Conservation (phyloP, 768 basidiomycete genomes). For the Tricholoma terreum region DNA sequence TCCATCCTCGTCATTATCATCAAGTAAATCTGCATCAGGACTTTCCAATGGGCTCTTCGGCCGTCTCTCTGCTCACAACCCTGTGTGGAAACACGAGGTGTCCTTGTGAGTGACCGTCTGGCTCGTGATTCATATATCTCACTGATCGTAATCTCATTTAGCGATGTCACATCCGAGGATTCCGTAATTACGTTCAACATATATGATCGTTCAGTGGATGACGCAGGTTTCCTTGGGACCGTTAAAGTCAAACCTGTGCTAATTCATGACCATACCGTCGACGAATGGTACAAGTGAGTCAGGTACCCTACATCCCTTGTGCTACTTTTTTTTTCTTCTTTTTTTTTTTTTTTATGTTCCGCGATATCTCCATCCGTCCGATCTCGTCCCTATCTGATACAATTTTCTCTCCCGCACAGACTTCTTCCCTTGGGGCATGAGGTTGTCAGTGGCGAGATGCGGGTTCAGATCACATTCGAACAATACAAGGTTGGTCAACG, state of each 20-base stretch:
- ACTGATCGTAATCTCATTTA: slow-evolving; percentile 34
- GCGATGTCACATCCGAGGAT: slow-evolving; percentile 90
- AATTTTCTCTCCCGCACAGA: slow-evolving; percentile 37
- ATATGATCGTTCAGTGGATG: slow-evolving; percentile 82
- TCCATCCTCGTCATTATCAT: slow-evolving; percentile 35
- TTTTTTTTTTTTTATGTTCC: slow-evolving; percentile 6
- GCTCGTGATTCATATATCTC: slow-evolving; percentile 2
- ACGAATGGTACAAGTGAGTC: slow-evolving; percentile 95
- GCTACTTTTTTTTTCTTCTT: too few species aligned
- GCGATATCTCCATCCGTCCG: slow-evolving; percentile 13
- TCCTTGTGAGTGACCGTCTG: slow-evolving; percentile 72
- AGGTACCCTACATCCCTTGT: slow-evolving; percentile 5
- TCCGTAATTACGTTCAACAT: slow-evolving; percentile 85
- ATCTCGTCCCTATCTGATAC: slow-evolving; percentile 11
- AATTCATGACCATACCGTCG: slow-evolving; percentile 90
- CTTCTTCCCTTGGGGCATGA: slow-evolving; percentile 77
- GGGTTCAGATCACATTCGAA: slow-evolving; percentile 92
- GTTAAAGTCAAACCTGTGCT: slow-evolving; percentile 89
- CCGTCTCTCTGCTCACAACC: slow-evolving; percentile 75
- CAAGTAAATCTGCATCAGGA: slow-evolving; percentile 30
- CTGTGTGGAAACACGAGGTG: slow-evolving; percentile 99
- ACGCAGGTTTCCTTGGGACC: slow-evolving; percentile 87
- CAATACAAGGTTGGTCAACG: slow-evolving; percentile 72
- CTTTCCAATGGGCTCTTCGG: slow-evolving; percentile 52
- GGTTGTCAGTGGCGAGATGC: slow-evolving; percentile 87